Percentiles rank a stretch among this genome's conserved stretches.
Conservation (phyloP, 768 basidiomycete species). For the Kwoniella dendrophila region DNA sequence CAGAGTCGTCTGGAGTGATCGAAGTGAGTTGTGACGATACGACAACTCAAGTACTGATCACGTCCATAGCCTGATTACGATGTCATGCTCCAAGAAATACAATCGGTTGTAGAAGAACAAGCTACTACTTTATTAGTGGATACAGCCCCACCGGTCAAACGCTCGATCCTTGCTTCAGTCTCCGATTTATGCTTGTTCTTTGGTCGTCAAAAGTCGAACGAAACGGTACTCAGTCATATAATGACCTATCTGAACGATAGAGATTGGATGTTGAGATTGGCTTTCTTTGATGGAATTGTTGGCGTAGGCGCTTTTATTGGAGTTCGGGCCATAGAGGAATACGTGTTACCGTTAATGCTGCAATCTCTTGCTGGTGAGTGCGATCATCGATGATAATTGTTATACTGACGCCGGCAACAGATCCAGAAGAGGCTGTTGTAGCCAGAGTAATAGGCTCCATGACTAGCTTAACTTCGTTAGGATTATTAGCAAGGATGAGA, state of each 20-base stretch:
- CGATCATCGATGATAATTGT: slow-evolving; percentile 14
- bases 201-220: slow-evolving; percentile 88
- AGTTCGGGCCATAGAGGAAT: slow-evolving; percentile 86
- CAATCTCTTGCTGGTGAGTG: slow-evolving; percentile 85
- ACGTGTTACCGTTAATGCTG: slow-evolving; percentile 93
- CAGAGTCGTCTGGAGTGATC: slow-evolving; percentile 71
- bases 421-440: slow-evolving; percentile 92
- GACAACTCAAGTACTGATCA: slow-evolving; percentile 13
- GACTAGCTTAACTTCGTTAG: slow-evolving; percentile 84
- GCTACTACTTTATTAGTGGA: slow-evolving; percentile 84
- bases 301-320: slow-evolving; percentile 95
- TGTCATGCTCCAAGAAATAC: slow-evolving; percentile 79
- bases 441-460: slow-evolving; percentile 84
- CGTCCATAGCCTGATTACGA: slow-evolving; percentile 80
- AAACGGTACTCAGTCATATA: slow-evolving; percentile 87
- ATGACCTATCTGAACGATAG: slow-evolving; percentile 76
- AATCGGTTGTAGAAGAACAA: slow-evolving; percentile 81
- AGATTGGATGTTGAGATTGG: slow-evolving; percentile 86
- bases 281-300: slow-evolving; percentile 94
- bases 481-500: slow-evolving; percentile 75
- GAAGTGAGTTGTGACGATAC: slow-evolving; percentile 72
- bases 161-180: slow-evolving; percentile 83
- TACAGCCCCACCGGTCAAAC: slow-evolving; percentile 82
- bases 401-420: slow-evolving; percentile 58
- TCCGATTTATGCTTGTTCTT: slow-evolving; percentile 90